Evolutionary conservation across 1,139 yeast species (phyloP).

Genomic region (Schizosaccharomyces versatilis): DNA sequence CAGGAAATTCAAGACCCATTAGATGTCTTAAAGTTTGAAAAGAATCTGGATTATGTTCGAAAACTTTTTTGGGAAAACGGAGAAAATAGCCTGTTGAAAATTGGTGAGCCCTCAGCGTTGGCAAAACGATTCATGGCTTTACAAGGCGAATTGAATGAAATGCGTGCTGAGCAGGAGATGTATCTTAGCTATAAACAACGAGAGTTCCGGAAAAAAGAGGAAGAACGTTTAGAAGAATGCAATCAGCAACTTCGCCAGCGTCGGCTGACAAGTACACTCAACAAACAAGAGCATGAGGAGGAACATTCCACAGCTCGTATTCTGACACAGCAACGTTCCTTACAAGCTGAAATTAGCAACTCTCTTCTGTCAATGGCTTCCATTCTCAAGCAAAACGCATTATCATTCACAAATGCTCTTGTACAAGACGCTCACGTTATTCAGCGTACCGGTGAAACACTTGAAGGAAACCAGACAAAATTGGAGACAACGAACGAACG

Average conservation of each 20-base stretch:
- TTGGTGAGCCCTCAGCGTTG: background rate
- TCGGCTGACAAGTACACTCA: no score
- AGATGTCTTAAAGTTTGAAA: background rate
- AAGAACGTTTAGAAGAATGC: background rate
- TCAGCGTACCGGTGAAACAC: conserved; percentile 5
- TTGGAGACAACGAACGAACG: conserved; percentile 6
- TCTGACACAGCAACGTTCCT: conserved; percentile 5
- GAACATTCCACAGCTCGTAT: conserved; percentile 5
- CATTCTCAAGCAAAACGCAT: conserved; percentile 3
- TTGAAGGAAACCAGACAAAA: conserved; percentile 4
- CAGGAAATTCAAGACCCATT: background rate
- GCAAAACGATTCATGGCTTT: conserved; percentile 1
- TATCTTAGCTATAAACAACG: background rate
- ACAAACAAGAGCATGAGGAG: background rate
- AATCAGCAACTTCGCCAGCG: background rate
- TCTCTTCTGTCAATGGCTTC: conserved; percentile 8
- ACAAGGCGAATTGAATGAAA: conserved; percentile 3
- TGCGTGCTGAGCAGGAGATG: background rate
- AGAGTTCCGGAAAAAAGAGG: background rate
- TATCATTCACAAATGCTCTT: conserved; percentile 6
- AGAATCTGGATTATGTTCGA: conserved; percentile 8
- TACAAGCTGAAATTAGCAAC: conserved; percentile 5
- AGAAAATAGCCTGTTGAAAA: background rate
- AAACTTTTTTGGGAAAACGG: conserved; percentile 2
- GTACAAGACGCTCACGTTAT: conserved; percentile 7